A percentile compares a stretch with the other conserved stretches of the same genome.
These are phyloP conservation scores for Daedalea quercina DNA, from an alignment of 768 basidiomycete species.

Conservation along the genomic window DNA sequence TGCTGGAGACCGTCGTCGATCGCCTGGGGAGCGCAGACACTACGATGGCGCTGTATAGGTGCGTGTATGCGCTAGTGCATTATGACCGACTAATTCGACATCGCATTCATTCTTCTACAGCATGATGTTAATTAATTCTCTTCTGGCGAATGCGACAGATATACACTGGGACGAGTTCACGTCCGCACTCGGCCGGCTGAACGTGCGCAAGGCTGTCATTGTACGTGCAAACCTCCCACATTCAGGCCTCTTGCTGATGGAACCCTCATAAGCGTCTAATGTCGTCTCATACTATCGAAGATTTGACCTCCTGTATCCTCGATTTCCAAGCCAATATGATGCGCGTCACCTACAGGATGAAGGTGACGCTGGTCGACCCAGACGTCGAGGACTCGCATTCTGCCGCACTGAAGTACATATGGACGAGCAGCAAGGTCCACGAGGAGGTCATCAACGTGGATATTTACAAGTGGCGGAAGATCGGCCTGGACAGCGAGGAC, in stretches of 20 bases:
- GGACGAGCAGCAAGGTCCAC: slow-evolving; percentile 52
- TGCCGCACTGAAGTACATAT: slow-evolving; percentile 56
- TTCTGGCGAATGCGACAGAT: slow-evolving; percentile 76
- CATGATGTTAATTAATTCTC: slow-evolving; percentile 86
- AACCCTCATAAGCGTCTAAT: slow-evolving; percentile 55
- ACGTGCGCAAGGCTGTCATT: slow-evolving; percentile 76
- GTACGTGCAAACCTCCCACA: slow-evolving; percentile 36
- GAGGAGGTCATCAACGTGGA: slow-evolving; percentile 46
- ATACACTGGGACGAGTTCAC: slow-evolving; percentile 75
- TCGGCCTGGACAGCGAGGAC: slow-evolving; percentile 76
- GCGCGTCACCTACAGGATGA: slow-evolving; percentile 73
- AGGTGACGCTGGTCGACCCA: slow-evolving; percentile 71
- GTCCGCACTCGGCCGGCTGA: slow-evolving; percentile 63
- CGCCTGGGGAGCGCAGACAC: slow-evolving; percentile 78
- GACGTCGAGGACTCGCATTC: slow-evolving; percentile 53
- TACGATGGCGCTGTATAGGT: slow-evolving; percentile 82
- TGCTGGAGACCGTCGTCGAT: slow-evolving; percentile 78
- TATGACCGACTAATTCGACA: too few relatives aligned
- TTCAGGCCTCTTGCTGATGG: slow-evolving; percentile 6
- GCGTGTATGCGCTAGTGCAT: slow-evolving; percentile 5
- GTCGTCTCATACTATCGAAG: slow-evolving; percentile 75
- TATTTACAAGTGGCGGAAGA: slow-evolving; percentile 60
- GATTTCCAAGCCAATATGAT: slow-evolving; percentile 86
- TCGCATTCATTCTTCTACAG: slow-evolving; percentile 31
- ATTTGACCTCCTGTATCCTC: slow-evolving; percentile 75